These are phyloP conservation scores for Aspergillus transmontanensis DNA, from an alignment of 2,329 filamentous ascomycete genomes.

Conservation along the genomic window DNA sequence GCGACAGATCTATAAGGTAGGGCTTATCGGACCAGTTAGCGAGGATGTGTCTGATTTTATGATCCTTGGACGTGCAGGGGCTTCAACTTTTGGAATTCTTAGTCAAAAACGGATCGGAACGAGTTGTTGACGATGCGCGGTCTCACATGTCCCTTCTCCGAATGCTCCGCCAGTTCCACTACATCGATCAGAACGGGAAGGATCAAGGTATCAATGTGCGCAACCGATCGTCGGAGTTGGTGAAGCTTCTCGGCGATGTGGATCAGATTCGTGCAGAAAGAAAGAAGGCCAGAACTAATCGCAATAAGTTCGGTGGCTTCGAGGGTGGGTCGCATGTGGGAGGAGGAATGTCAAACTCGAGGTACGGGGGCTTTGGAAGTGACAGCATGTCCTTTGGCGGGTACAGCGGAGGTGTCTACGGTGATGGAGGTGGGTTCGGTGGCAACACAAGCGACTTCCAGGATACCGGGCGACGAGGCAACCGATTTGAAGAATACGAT, in stretches of 20 bases:
- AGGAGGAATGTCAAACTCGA: slow-evolving; percentile 56
- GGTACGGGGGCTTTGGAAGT: slow-evolving; percentile 88
- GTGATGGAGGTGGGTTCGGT: slow-evolving; percentile 93
- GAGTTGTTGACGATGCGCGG: slow-evolving; percentile 94
- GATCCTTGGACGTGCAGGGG: slow-evolving; percentile 44
- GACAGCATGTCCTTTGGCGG: slow-evolving; percentile 68
- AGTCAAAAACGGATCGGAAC: slow-evolving; percentile 96
- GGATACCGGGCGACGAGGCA: slow-evolving; percentile 62
- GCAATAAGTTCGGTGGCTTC: slow-evolving; percentile 93
- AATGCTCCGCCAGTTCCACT: slow-evolving; percentile 99
- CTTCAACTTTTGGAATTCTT: slow-evolving; percentile 95
- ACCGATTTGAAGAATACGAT: slow-evolving; percentile 95
- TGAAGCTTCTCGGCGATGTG: slow-evolving; percentile 83
- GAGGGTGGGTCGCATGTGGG: slow-evolving; percentile 74
- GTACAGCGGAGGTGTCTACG: slow-evolving; percentile 77
- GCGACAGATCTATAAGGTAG: slow-evolving; percentile 97
- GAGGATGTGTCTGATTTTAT: background rate
- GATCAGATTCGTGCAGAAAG: slow-evolving; percentile 59
- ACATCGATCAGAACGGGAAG: slow-evolving; percentile 92
- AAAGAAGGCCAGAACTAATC: slow-evolving; percentile 88
- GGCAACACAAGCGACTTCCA: slow-evolving; percentile 74
- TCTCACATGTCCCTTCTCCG: slow-evolving; percentile 93
- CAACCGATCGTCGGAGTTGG: slow-evolving; percentile 92
- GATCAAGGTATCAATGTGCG: slow-evolving; percentile 98
- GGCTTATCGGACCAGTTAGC: background rate